Conservation (phyloP, 495 filamentous ascomycete genomes). For the Pyronema domesticum region DNA sequence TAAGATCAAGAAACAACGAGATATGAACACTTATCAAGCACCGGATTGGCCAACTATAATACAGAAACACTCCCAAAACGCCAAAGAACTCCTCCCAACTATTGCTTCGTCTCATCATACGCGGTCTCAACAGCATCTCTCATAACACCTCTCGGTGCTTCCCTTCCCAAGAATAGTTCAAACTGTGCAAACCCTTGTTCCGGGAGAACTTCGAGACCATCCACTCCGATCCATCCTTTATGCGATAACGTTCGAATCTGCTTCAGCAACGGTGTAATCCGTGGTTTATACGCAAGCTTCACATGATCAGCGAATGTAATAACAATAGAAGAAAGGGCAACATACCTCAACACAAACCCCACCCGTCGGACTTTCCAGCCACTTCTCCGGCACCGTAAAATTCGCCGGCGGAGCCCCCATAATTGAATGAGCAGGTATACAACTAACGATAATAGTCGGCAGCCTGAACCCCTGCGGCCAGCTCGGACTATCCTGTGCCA, state of each 20-base stretch:
- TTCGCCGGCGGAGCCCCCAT: constrained; percentile 47
- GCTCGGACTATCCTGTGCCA: constrained; percentile 32
- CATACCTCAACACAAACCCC: constrained; percentile 60
- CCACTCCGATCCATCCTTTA: constrained; percentile 57
- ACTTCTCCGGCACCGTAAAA: constrained; percentile 56
- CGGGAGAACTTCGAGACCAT: constrained; percentile 58
- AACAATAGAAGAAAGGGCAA: constrained; percentile 1
- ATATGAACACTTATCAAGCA: too few relatives aligned
- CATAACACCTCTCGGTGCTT: constrained; percentile 60
- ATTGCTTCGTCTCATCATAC: too few relatives aligned
- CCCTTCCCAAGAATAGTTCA: constrained; percentile 65
- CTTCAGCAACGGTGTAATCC: constrained; percentile 49
- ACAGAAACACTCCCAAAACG: too few relatives aligned
- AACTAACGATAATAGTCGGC: constrained; percentile 60
- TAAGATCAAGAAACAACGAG: too few relatives aligned
- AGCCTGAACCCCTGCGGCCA: constrained; percentile 48
- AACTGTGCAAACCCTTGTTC: constrained; percentile 75
- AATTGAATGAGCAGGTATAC: constrained; percentile 52
- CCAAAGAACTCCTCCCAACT: too few relatives aligned
- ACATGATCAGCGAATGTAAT: constrained; percentile 12
- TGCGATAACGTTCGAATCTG: constrained; percentile 45
- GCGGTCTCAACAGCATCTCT: constrained; percentile 39
- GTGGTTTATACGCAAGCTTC: constrained; percentile 54
- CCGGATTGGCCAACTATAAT: too few relatives aligned
- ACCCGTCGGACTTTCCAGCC: constrained; percentile 59